Percentiles rank a stretch among this genome's conserved stretches.
These are phyloP conservation scores for Schrenkiella parvula DNA, from an alignment of 345 rosid species.

Conservation along the genomic window DNA sequence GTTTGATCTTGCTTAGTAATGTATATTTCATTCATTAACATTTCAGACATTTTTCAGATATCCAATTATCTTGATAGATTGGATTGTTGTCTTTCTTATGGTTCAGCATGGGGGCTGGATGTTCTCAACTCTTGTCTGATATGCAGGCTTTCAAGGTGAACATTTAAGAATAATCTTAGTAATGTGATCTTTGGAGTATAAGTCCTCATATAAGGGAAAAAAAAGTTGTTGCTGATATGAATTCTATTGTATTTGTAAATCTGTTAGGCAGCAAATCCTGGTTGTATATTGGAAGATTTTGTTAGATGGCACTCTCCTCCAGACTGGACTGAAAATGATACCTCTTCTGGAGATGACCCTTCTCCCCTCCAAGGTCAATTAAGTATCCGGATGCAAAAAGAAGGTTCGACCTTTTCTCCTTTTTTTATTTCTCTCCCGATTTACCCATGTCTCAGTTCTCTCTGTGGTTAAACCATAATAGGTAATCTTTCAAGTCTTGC, in stretches of 20 bases:
- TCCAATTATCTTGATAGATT: constrained; percentile 27
- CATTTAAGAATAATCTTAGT: background rate
- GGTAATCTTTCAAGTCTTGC: background rate
- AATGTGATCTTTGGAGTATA: background rate
- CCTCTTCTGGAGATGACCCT: constrained; percentile 47
- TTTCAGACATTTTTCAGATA: constrained; percentile 13
- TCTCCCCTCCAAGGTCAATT: constrained; percentile 65
- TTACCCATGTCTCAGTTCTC: background rate
- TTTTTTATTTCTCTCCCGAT: background rate
- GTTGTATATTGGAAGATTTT: constrained; percentile 96
- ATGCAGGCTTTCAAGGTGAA: constrained; percentile 99
- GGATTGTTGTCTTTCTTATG: constrained; percentile 33
- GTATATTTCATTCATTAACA: background rate
- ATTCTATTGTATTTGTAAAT: background rate
- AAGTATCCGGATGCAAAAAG: constrained; percentile 93
- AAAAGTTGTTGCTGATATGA: background rate
- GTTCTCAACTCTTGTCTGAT: constrained; percentile 98
- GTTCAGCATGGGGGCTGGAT: constrained; percentile 96
- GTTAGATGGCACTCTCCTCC: constrained; percentile 99
- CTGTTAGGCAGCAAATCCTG: constrained; percentile 94
- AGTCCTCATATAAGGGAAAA: background rate
- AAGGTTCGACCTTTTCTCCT: constrained; percentile 49
- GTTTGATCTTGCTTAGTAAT: background rate
- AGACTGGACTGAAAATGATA: constrained; percentile 80
- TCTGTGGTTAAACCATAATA: background rate